Base-by-base conservation (phyloP, 106 monocot genomes). In the Ottelia alismoides region DNA sequence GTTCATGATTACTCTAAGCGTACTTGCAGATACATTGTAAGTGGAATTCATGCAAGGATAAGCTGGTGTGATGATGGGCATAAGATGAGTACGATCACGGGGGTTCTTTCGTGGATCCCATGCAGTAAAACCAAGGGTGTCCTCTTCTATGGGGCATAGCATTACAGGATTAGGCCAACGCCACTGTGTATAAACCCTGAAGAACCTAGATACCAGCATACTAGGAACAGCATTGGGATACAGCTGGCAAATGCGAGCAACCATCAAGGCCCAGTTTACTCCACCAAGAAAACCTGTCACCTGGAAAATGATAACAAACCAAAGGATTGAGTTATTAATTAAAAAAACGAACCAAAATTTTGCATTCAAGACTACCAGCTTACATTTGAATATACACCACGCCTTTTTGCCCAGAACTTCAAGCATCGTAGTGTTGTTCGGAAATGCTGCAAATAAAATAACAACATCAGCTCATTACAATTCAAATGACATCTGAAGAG, bases 41-140 rank as follows among this genome's bases (percentile, higher is more conserved):
- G 82, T 88, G 54, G 82, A 82, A 62, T 88, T 88, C 88, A 88
- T 88, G 70, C 88, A 82, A 60, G 88, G 88, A 73, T 88, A 88
- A 26, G 88, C 88, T 55, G 88, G 88, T 22, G 88, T 83, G 29
- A 88, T 88, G 11, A 88, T 88, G 32, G 88, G 88, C 88, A 88
- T 88, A 31, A 62, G 72, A 65, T 88, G 88, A 40, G 65, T 72
- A 44, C 82, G 56, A 49, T 88, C 88, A 11, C 82, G 74, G 27
- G 75, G 88, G 26, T 77, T 78, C 46, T 83, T 88, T 2, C 88
- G 75, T 28, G 82, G 82, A 58, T 88, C 78, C 88, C 88, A 88
- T 22, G 79, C 79, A 67, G 82, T 70, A 35, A 88, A 88, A 10
- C 88, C 88, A 61, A 82, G 73, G 44, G 82, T 78, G 69, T 75